Conservation (phyloP, 495 filamentous ascomycete species). For the Penicillium dipodomyicola region DNA sequence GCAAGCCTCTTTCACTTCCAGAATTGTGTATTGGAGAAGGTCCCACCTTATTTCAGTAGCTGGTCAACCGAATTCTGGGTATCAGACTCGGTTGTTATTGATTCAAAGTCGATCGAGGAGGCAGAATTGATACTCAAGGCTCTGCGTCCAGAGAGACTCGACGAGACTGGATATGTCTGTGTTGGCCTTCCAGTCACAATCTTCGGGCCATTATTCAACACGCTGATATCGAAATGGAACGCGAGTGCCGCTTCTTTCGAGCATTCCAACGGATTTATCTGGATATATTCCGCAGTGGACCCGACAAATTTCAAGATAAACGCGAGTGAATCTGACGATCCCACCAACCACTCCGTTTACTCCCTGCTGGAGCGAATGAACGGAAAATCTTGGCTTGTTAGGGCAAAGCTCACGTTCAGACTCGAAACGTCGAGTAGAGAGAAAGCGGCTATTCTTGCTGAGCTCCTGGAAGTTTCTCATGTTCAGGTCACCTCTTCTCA, state of each 20-base stretch:
- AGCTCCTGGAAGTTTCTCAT: constrained; percentile 6
- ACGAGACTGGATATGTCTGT: too few species aligned
- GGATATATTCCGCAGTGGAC: constrained; percentile 6
- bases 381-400: constrained; percentile 2
- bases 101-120: too few species aligned
- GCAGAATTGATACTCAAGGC: too few species aligned
- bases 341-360: too few species aligned
- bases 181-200: neutral
- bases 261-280: neutral
- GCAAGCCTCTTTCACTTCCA: too few species aligned
- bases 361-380: neutral
- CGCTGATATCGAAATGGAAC: constrained; percentile 10
- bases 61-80: too few species aligned
- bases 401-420: neutral
- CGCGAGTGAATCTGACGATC: neutral
- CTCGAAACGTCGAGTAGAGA: neutral
- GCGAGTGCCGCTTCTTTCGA: constrained; percentile 10
- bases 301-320: constrained; percentile 1
- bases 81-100: too few species aligned
- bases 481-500: neutral
- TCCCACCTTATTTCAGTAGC: too few species aligned
- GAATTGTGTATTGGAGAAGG: too few species aligned
- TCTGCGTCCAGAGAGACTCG: too few species aligned
- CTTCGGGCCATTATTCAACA: constrained; percentile 14
- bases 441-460: neutral